These are phyloP conservation scores for Fusarium acutatum DNA, from an alignment of 2,329 filamentous ascomycete genomes.

Conservation along the genomic window DNA sequence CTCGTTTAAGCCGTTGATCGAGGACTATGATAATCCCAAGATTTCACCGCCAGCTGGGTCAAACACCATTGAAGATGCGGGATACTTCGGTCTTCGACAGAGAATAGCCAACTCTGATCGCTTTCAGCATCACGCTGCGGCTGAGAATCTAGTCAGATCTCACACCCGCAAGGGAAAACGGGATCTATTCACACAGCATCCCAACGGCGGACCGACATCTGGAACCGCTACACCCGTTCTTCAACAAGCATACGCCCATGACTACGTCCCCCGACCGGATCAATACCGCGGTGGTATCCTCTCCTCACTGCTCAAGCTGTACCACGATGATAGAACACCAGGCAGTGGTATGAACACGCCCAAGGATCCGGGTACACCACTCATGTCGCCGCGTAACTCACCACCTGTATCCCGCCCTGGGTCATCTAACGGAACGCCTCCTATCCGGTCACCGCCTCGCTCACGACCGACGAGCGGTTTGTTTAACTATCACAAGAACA, in stretches of 20 bases:
- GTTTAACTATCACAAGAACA: constrained; percentile 53
- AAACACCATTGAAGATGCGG: constrained; percentile 15
- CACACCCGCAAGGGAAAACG: constrained; percentile 44
- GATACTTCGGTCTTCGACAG: constrained; percentile 38
- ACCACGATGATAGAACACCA: constrained; percentile 59
- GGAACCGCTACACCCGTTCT: constrained; percentile 50
- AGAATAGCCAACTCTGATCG: constrained; percentile 29
- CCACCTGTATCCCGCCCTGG: constrained; percentile 52
- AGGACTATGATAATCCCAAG: constrained; percentile 40
- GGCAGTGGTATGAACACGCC: constrained; percentile 55
- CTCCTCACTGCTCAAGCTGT: constrained; percentile 75
- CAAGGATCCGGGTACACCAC: constrained; percentile 48
- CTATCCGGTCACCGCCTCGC: constrained; percentile 41
- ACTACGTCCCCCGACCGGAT: constrained; percentile 71
- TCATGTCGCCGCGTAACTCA: constrained; percentile 53
- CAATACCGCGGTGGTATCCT: constrained; percentile 79
- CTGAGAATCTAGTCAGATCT: constrained; percentile 49
- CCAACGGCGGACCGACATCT: constrained; percentile 42
- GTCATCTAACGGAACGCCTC: constrained; percentile 47
- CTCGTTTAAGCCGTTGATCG: constrained; percentile 46
- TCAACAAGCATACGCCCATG: constrained; percentile 59
- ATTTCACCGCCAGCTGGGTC: constrained; percentile 34
- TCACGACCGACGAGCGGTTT: constrained; percentile 51
- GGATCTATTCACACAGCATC: constrained; percentile 45
- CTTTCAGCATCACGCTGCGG: constrained; percentile 40